Base-by-base conservation (phyloP, 768 basidiomycete genomes). In the Lentinus brumalis region DNA sequence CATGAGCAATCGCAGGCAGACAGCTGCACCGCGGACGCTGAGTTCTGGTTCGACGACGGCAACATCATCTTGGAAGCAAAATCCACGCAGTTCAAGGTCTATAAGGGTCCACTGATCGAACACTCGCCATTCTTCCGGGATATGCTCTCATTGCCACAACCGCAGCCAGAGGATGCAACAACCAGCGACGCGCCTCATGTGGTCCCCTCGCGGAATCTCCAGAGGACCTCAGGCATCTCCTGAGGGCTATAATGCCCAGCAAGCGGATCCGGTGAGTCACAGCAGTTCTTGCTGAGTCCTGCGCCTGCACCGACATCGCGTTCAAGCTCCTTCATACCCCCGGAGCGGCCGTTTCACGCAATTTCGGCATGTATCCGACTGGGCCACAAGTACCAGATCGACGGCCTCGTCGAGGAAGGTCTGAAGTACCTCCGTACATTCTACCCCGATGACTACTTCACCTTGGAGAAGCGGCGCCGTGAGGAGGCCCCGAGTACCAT, bases 41-140 rank as follows among this genome's bases (percentile, higher is more conserved):
- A 59, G 16, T 49, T 62, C 32, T 64, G 55, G 54, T 64, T 46
- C 29, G 52, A 53, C 5, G 62, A 63, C 29, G 62, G 62, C 15
- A 54, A 46, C 38, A 49, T 63, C 45, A 50, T 63, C 53, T 10
- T 63, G 14, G n/a, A 40, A 9, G 54, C 61, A 3, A 9, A 39
- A 16, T 12, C 15, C 30, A 21, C 26, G 9, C n/a, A 8, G 2
- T 62, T 62, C 41, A 38, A 60, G 26, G 53, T 64, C 16, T 52
- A 64, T 42, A 29, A 53, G 29, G 59, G 59, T 2, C n/a, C 55
- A 15, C 59, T 64, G 44, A 8, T 42, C 15, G 38, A 8, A 18
- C 42, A 56, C 26, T 64, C 62, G 31, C 32, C 31, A 12, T 53
- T 64, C n/a, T 64, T 64, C 42, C 16, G 35, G 15, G 53, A 60